Base-by-base conservation (phyloP, 805 yeast genomes). In the Starmerella davenportii region DNA sequence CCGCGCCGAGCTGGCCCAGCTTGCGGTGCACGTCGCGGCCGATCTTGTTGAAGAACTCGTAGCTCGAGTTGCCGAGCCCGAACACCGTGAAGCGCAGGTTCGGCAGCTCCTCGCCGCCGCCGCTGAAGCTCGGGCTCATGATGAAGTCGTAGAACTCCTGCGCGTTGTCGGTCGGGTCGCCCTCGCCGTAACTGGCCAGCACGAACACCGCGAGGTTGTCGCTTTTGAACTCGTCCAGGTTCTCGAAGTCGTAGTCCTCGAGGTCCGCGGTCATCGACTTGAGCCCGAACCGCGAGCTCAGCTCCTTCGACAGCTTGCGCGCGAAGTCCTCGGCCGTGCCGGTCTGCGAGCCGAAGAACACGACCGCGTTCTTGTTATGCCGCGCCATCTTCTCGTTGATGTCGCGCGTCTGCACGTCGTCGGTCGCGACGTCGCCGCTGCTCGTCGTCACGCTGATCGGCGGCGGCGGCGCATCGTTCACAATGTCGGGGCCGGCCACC, bases 241-340 rank as follows among this genome's bases (percentile, higher is more conserved):
- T 73, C 31, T 84, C 93, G 52, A 68, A 78, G 48, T 87, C 95
- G 53, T 75, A 84, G 53, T 80, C 87, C 32, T 85, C 93, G 37
- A 84, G 67, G 58, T 87, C 96, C 7, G 77, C 90, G 42, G 77
- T 72, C 77, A 90, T 72, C 2, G 87, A 73, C 46, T 75, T 72
- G 49, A 90, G 66, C 34, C 85, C 81, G 55, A 78, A 85, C 56
- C 77, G 70, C 21, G 92, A 65, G 49, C 74, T 72, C 51, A 87
- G 72, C 56, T 90, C 98, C 55, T 85, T 84, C 35, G 93, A 74
- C 49, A 84, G 75, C 55, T 87, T 80, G 50, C 77, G 71, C 16
- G 95, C 93, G 52, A 84, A 87, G 54, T 90, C 98, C 61, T 90
- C 98, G 33, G 96, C 94, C 15, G 98, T 90, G 46, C 98, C 98